Evolutionary conservation across 306 rosid genomes (phyloP), one percentile per base, ranked within the genome.

Genomic region (Lathyrus tuberosus): DNA sequence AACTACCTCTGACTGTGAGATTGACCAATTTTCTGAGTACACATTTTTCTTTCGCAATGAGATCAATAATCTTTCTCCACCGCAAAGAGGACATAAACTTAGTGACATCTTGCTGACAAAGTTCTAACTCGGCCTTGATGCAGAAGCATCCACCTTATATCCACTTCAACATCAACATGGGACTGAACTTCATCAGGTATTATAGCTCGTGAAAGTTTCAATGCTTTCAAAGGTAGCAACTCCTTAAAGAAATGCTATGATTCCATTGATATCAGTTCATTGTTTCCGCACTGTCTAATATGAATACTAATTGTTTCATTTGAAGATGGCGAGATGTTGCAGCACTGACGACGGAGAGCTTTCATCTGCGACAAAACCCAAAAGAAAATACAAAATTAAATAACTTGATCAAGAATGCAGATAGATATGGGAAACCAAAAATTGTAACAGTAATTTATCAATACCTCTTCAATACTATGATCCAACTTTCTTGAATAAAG

Each of bases 331-430:
- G 83, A 65, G 30, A 86, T 81, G 46, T 69, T 52, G 72, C 96
- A 90, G 82, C 96, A 93, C 38, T 85, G 89, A 5, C 98, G 89
- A 13, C 89, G 94, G 11, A 82, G 91, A 41, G 98, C 91, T 83
- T 87, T 88, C 84, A 87, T 83, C 96, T 90, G 87, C 48, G 72
- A 46, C 47, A 57, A 56, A 75, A 14, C 57, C 49, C 13, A 68
- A 60, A 77, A 69, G 46, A 61, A 54, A 61, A 40, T 22, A 51
- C 28, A 2, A 20, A 20, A 46, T 68, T 43, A 59, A 69, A 42
- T 15, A 46, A 57, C 70, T 56, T 62, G 70, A 67, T 62, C 10
- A 31, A 54, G 80, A 79, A 75, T 20, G 64, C 47, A 78, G 44
- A 42, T 33, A 70, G 74, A 60, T 46, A 15, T 44, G 62, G 18